Base-by-base conservation (phyloP, 2,329 filamentous ascomycete species). In the Epichloe brachyelytri region DNA sequence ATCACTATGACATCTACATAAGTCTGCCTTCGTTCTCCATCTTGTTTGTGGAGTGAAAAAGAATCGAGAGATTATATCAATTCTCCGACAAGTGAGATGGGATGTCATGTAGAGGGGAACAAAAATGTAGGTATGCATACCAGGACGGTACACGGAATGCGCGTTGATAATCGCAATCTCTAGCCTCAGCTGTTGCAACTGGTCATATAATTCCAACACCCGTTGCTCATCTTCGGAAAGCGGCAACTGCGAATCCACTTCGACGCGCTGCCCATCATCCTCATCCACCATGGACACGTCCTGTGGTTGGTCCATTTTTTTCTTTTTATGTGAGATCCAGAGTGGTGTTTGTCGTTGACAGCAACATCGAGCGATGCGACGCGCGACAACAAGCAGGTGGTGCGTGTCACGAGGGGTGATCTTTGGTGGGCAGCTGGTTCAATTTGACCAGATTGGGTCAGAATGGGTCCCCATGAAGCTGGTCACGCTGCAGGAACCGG, bases 171-270 rank as follows among this genome's bases (percentile, higher is more conserved):
- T 72, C 38, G 82, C 82, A 51, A 82, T 78, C 68, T 93, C 83
- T 20, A 91, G 69, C 59, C 82, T 79, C 43, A 90, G 73, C 63
- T 86, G 80, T 60, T 84, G 80, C 26, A 88, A 70, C 57, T 77
- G 76, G 63, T 89, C 82, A 66, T 88, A 86, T 46, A 90, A 75
- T 40, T 80, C 75, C 37, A 93, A 71, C 30, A 85, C 75, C 56
- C 75, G 74, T 59, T 75, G 70, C 66, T 94, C 88, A 53, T 78
- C 74, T 37, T 79, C 74, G 1, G 83, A 86, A 43, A 91, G 71
- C 7, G 75, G 71, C 38, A 82, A 71, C 53, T 62, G 57, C 17
- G 58, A 53, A 30, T 58, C 66, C 65, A 75, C 71, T 53, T 61
- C 56, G 57, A 58, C 43, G 43, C 34, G 38, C 38, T 48, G 45